These are phyloP conservation scores for Leccinum imitatum DNA, from an alignment of 768 basidiomycete genomes.

Conservation along the genomic window DNA sequence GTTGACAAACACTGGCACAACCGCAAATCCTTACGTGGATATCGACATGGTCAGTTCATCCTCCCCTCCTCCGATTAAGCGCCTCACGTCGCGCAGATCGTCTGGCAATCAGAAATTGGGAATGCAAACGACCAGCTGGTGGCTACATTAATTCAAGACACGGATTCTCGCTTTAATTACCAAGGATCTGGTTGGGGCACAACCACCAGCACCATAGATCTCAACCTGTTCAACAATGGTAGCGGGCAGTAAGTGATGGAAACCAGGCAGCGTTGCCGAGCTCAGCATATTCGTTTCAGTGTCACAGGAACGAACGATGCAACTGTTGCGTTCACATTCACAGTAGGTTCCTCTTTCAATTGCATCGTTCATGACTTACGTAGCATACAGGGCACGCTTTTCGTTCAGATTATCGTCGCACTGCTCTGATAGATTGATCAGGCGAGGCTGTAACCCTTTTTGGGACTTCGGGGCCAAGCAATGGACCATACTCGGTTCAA, in stretches of 20 bases:
- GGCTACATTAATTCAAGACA: slow-evolving; percentile 32
- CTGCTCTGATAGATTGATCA: slow-evolving; percentile 12
- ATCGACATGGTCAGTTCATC: slow-evolving; percentile 41
- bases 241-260: slow-evolving; percentile 39
- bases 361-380: slow-evolving; percentile 6
- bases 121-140: slow-evolving; percentile 12
- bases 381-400: slow-evolving; percentile 21
- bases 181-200: slow-evolving; percentile 38
- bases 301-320: slow-evolving; percentile 36
- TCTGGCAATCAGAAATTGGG: slow-evolving; percentile 32
- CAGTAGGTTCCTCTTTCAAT: slow-evolving; percentile 26
- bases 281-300: slow-evolving; percentile 22
- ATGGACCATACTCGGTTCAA: slow-evolving; percentile 36
- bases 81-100: slow-evolving; percentile 18
- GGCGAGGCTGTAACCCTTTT: slow-evolving; percentile 46
- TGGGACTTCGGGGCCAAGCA: slow-evolving; percentile 40
- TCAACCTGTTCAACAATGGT: slow-evolving; percentile 40
- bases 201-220: slow-evolving; percentile 29
- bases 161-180: slow-evolving; percentile 41
- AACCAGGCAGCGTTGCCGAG: slow-evolving; percentile 7
- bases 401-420: neutral
- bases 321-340: slow-evolving; percentile 39
- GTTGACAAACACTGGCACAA: slow-evolving; percentile 31
- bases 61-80: neutral
- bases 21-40: slow-evolving; percentile 38